Evolutionary conservation across 495 filamentous ascomycete genomes (phyloP).

Genomic region (Parathielavia hyrcaniae): DNA sequence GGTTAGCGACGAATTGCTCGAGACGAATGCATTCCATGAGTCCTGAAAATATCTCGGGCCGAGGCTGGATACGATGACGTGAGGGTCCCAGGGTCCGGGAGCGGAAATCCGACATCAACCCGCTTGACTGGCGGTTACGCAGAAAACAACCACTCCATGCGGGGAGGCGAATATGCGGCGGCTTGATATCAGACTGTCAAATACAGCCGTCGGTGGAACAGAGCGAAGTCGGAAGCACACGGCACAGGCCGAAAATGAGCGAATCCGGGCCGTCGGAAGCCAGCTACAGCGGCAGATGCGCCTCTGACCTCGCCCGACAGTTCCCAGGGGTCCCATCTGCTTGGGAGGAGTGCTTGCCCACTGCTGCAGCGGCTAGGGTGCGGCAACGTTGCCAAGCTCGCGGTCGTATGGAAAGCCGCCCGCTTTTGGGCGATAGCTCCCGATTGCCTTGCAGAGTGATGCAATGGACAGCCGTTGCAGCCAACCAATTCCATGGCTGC

Average conservation of each 20-base stretch:
- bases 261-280: not conserved
- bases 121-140: not conserved
- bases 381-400: constrained; percentile 1
- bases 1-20: not conserved
- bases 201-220: not conserved
- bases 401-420: constrained; percentile 4
- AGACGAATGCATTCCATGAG: not conserved
- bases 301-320: not conserved
- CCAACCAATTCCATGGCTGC: constrained; percentile 27
- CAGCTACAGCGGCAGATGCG: not conserved
- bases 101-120: not conserved
- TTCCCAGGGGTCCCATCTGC: not conserved
- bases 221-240: not conserved
- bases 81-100: not conserved
- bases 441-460: constrained; percentile 24
- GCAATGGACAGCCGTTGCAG: constrained; percentile 23
- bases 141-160: not conserved
- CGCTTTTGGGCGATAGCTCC: constrained; percentile 16
- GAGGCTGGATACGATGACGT: constrained; percentile 5
- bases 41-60: not conserved
- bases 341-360: not conserved
- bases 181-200: not conserved
- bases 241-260: not conserved
- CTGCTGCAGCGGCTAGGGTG: not conserved
- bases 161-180: not conserved